phyloP scores from a whole-genome alignment of 2,329 filamentous ascomycete genomes.

The Periconia sp. region DNA sequence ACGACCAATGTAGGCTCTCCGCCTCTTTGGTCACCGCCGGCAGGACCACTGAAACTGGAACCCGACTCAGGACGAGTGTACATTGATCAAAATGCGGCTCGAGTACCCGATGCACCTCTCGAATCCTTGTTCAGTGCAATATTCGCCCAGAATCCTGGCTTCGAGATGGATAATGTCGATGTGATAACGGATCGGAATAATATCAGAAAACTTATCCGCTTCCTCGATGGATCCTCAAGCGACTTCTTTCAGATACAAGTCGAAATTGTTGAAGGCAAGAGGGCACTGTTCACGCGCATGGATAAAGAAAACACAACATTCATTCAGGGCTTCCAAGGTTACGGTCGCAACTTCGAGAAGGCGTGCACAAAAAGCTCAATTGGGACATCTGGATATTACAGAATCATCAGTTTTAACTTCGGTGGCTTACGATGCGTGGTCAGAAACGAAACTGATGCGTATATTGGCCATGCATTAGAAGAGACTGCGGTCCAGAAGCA shows the following conservation, averaged over 20 bases:
- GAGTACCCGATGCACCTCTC: slow-evolving; percentile 46
- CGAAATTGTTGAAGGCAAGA: slow-evolving; percentile 41
- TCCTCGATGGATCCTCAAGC: slow-evolving; percentile 29
- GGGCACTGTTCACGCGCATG: slow-evolving; percentile 23
- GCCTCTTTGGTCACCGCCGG: too few species aligned
- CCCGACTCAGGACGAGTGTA: slow-evolving; percentile 27
- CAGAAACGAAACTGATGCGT: slow-evolving; percentile 49
- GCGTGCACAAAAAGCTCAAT: slow-evolving; percentile 42
- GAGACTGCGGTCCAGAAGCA: slow-evolving; percentile 4
- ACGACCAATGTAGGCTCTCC: too few species aligned
- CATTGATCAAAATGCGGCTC: slow-evolving; percentile 50
- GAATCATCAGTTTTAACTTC: slow-evolving; percentile 50
- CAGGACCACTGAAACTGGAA: background rate
- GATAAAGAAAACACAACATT: slow-evolving; percentile 27
- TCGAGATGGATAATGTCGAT: slow-evolving; percentile 43
- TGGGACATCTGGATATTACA: slow-evolving; percentile 49
- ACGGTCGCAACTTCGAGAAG: slow-evolving; percentile 51
- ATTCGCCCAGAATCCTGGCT: slow-evolving; percentile 41
- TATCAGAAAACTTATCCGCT: slow-evolving; percentile 53
- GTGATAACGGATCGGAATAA: slow-evolving; percentile 52
- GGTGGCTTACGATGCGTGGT: slow-evolving; percentile 45
- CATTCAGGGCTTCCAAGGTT: slow-evolving; percentile 43
- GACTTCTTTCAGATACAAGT: slow-evolving; percentile 47
- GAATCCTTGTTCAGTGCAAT: slow-evolving; percentile 52
- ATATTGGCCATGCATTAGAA: slow-evolving; percentile 21